These are phyloP conservation scores for Globisporangium splendens DNA, from an alignment of 352 stramenopile genomes.

Conservation along the genomic window DNA sequence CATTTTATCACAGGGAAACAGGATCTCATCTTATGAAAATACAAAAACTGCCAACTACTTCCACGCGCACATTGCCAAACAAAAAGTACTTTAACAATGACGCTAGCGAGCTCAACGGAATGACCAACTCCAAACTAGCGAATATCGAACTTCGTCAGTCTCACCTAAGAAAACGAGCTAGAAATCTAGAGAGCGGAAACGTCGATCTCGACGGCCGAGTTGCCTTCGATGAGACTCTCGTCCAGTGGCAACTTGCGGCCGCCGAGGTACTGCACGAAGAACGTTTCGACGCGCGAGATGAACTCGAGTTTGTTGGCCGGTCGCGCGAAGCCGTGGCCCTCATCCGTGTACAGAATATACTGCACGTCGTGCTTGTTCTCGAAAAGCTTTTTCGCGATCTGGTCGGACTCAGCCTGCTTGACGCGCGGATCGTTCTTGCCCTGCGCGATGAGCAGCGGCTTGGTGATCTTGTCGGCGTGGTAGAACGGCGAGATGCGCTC, in stretches of 20 bases:
- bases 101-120: no score
- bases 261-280: constrained; percentile 31
- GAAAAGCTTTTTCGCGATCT: constrained; percentile 69
- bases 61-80: no score
- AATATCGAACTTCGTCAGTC: no score
- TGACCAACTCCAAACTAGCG: no score
- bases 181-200: constrained; percentile 8
- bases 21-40: no score
- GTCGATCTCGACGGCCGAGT: constrained; percentile 34
- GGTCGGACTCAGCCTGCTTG: constrained; percentile 60
- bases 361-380: constrained; percentile 69
- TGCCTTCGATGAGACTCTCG: constrained; percentile 17
- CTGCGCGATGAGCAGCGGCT: constrained; percentile 75
- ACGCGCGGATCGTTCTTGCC: constrained; percentile 81
- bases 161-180: no score
- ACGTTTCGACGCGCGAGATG: constrained; percentile 31
- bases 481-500: constrained; percentile 56
- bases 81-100: no score
- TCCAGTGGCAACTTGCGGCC: constrained; percentile 23
- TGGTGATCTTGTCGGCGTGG: constrained; percentile 73
- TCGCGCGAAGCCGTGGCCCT: constrained; percentile 73
- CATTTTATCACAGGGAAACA: no score
- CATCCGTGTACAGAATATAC: constrained; percentile 80
- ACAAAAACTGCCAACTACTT: no score
- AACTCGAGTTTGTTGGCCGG: constrained; percentile 75